phyloP scores from a whole-genome alignment of 2,329 filamentous ascomycete genomes.

The Arthrobotrys sinensis region DNA sequence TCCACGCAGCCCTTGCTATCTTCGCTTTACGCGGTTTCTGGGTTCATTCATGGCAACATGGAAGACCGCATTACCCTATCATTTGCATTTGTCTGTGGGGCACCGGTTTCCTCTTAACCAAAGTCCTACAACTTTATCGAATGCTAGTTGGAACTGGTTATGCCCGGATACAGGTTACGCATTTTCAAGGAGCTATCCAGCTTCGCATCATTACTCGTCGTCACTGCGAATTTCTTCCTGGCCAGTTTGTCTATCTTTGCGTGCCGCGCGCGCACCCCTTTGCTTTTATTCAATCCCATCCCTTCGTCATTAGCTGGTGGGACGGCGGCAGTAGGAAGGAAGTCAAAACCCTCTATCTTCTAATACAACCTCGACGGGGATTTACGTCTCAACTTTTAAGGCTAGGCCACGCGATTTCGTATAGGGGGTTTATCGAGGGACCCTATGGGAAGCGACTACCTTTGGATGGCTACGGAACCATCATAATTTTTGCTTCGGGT shows the following conservation, averaged over 20 bases:
- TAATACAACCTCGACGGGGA: background rate
- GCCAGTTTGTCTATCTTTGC: conserved; percentile 12
- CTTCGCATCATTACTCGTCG: background rate
- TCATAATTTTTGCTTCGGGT: background rate
- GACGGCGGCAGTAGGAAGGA: background rate
- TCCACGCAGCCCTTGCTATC: conserved; percentile 4
- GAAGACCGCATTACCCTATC: background rate
- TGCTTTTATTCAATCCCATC: conserved; percentile 1
- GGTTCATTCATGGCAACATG: background rate
- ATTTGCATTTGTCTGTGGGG: background rate
- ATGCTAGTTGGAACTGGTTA: background rate
- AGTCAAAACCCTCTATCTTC: background rate
- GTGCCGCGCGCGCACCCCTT: background rate
- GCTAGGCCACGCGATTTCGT: no score
- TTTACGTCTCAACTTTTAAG: background rate
- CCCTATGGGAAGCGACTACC: background rate
- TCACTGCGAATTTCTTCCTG: background rate
- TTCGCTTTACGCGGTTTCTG: background rate
- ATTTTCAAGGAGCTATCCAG: background rate
- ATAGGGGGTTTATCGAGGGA: background rate
- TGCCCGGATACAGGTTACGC: background rate
- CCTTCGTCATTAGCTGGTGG: conserved; percentile 7
- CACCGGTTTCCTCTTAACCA: background rate
- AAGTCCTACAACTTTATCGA: background rate
- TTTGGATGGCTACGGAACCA: background rate